A percentile compares a stretch with the other conserved stretches of the same genome.
phyloP scores from a whole-genome alignment of 176 grass and related monocot genomes.

The Leersia perrieri region DNA sequence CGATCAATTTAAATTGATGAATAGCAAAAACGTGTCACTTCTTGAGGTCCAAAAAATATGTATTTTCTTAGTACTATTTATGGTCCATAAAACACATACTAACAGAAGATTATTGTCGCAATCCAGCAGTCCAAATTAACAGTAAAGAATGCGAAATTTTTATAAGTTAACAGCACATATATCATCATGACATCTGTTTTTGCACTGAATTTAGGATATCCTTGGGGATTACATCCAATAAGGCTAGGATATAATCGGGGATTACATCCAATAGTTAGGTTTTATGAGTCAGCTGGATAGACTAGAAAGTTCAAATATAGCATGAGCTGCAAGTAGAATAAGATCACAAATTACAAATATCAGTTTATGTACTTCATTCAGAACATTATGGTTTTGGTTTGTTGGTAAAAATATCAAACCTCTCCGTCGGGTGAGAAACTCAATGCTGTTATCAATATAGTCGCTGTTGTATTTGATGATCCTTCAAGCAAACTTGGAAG shows the following conservation, averaged over 20 bases:
- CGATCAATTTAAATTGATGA: neutral
- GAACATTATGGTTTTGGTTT: neutral
- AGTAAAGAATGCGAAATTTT: neutral
- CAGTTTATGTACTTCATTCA: slow-evolving; percentile 7
- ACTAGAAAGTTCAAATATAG: neutral
- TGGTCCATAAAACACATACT: slow-evolving; percentile 8
- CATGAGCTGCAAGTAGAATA: neutral
- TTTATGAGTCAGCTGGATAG: too few species aligned
- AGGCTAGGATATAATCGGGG: neutral
- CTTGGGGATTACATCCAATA: neutral
- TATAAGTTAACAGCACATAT: neutral
- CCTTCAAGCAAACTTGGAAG: slow-evolving; percentile 76
- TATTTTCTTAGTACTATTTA: neutral
- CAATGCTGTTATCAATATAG: slow-evolving; percentile 75
- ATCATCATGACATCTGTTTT: neutral
- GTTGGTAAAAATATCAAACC: slow-evolving; percentile 44
- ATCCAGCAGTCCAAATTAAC: slow-evolving; percentile 7
- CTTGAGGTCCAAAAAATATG: slow-evolving; percentile 1
- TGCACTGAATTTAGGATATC: neutral
- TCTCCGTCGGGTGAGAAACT: slow-evolving; percentile 92
- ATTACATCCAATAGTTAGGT: neutral
- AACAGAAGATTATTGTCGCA: neutral
- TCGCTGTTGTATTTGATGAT: slow-evolving; percentile 49
- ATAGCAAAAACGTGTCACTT: neutral
- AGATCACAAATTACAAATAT: neutral